These are phyloP conservation scores for Petunia secreta DNA, from an alignment of 257 asterid species.

Conservation along the genomic window DNA sequence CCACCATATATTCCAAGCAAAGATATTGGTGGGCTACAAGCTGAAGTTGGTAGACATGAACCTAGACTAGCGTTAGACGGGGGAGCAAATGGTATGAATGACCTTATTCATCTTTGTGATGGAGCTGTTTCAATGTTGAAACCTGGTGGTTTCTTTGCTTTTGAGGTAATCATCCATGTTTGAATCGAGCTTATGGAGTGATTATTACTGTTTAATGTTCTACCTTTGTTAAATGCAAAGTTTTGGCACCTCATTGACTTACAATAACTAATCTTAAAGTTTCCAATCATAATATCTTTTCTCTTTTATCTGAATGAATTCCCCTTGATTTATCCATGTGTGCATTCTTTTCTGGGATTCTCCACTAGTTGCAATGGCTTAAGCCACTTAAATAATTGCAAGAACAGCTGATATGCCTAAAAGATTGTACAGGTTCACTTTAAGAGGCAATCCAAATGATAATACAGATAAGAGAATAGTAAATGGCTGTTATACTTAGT, in stretches of 20 bases:
- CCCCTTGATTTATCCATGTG: neutral
- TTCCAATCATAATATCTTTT: neutral
- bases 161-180: constrained; percentile 61
- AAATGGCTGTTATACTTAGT: neutral
- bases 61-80: constrained; percentile 91
- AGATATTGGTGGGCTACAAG: constrained; percentile 68
- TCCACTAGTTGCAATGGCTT: neutral
- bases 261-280: neutral
- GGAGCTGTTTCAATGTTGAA: constrained; percentile 74
- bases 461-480: too few species aligned
- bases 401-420: too few species aligned
- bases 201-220: neutral
- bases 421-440: too few species aligned
- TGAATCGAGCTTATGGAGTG: neutral
- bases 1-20: constrained; percentile 89
- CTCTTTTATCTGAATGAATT: neutral
- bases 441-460: too few species aligned
- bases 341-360: neutral
- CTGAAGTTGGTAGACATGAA: constrained; percentile 81
- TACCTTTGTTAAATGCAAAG: neutral
- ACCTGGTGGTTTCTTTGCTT: constrained; percentile 84
- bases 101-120: constrained; percentile 71
- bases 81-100: constrained; percentile 67
- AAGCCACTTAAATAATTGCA: too few species aligned
- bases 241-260: neutral